These are phyloP conservation scores for Blastobotrys proliferans DNA, from an alignment of 1,139 yeast genomes.

Conservation along the genomic window DNA sequence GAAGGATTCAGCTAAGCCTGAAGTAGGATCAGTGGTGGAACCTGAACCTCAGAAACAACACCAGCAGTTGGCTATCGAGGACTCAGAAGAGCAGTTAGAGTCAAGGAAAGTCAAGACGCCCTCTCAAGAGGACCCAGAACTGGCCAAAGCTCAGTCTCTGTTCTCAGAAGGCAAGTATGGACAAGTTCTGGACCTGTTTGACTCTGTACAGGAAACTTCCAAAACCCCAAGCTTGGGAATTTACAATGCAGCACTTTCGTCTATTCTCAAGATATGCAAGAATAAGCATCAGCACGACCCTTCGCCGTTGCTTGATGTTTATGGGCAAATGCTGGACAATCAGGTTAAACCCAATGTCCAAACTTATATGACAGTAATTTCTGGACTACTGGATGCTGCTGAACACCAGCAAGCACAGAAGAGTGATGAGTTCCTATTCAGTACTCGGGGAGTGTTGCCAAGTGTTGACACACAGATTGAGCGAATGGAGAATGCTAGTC, in stretches of 20 bases:
- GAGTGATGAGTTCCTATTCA: conserved; percentile 1
- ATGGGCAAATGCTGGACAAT: conserved; percentile 29
- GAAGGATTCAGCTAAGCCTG: too few relatives aligned
- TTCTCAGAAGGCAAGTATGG: conserved; percentile 6
- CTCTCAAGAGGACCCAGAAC: neutral
- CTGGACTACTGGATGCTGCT: conserved; percentile 28
- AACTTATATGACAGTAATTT: conserved; percentile 32
- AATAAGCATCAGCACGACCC: conserved; percentile 17
- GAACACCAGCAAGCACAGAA: conserved; percentile 7
- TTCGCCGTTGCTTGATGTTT: conserved; percentile 29
- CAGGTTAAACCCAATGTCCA: conserved; percentile 27
- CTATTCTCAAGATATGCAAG: conserved; percentile 14
- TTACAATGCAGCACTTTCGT: conserved; percentile 12
- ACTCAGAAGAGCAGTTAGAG: neutral
- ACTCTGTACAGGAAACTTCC: conserved; percentile 4
- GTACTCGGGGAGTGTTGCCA: conserved; percentile 10
- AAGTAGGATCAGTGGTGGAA: too few relatives aligned
- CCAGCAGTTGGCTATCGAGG: too few relatives aligned
- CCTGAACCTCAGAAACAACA: too few relatives aligned
- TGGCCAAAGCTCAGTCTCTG: neutral
- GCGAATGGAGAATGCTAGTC: conserved; percentile 19
- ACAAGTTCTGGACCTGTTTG: conserved; percentile 14
- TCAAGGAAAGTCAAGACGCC: neutral
- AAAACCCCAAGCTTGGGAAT: neutral
- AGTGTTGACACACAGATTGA: conserved; percentile 16